Base-by-base conservation (phyloP, 106 monocot genomes). In the Dendrobium nobile region DNA sequence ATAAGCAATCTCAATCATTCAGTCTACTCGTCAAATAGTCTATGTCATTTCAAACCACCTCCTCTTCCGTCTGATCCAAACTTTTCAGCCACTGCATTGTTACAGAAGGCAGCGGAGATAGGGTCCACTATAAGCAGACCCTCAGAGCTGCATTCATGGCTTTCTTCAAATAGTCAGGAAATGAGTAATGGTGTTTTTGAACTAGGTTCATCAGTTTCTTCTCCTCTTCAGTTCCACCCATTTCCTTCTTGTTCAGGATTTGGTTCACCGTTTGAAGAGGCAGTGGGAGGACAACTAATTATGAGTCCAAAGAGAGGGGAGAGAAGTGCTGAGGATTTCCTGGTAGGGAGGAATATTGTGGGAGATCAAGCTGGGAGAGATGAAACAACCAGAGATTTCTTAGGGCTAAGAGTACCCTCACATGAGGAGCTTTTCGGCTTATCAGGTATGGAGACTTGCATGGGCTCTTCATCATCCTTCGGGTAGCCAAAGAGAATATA, bases 71-170 rank as follows among this genome's bases (percentile, higher is more conserved):
- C 80, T 7, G 31, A 31, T 31, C 20, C 75, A 20, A 41, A 82
- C 75, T 40, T 84, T 55, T 87, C 87, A 7, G 87, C 84, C 5
- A 87, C 87, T 15, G 87, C 87, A 6, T 26, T 87, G 78, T 79
- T 84, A 33, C 87, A 87, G 67, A 84, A 67, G 55, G 87, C 81
- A 22, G 78, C 87, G 4, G 82, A 85, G 27, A 77, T 85, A 58
- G 85, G 83, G 3, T 77, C 80, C 10, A 79, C 79, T 2, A 27
- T 74, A 19, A 74, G 27, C 77, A 37, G 24, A n/a, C 81, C 81
- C 2, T 74, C 47, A 11, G 33, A 48, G 3, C 37, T 18, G 16
- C 54, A n/a, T n/a, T n/a, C 22, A 22, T 61, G 15, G 51, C 13
- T 51, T 51, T 51, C 51, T 51, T 51, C 51, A 51, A 51, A 51